Percentiles rank a stretch among this genome's conserved stretches.
These are phyloP conservation scores for Oryza punctata DNA, from an alignment of 176 grass and related monocot species.

Conservation along the genomic window DNA sequence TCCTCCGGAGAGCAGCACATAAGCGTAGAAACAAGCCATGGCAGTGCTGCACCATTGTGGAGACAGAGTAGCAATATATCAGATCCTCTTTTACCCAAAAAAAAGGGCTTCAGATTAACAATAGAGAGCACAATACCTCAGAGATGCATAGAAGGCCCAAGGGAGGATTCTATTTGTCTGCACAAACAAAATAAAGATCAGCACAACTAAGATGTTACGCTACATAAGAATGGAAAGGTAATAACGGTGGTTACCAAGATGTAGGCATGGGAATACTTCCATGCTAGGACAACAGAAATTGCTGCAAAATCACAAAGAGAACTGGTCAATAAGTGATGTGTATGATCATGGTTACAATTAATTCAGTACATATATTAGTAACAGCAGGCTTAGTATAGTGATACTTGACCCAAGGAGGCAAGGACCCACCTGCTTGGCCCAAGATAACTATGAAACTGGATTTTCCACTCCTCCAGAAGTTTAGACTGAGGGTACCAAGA, in stretches of 20 bases:
- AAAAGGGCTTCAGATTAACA: not conserved
- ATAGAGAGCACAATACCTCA: constrained; percentile 47
- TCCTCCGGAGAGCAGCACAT: constrained; percentile 60
- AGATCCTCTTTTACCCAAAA: not conserved
- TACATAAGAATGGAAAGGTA: not conserved
- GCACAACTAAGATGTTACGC: not conserved
- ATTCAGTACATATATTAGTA: not conserved
- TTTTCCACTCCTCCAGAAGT: constrained; percentile 63
- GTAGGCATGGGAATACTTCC: constrained; percentile 68
- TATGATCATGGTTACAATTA: not conserved
- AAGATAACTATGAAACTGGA: constrained; percentile 63
- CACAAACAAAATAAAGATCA: constrained; percentile 35
- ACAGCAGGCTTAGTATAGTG: not conserved
- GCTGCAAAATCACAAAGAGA: constrained; percentile 37
- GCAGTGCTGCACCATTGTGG: constrained; percentile 45
- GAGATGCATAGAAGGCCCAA: constrained; percentile 61
- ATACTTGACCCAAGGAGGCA: constrained; percentile 2
- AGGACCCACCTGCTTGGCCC: constrained; percentile 59
- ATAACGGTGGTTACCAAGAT: constrained; percentile 45
- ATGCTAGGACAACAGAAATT: constrained; percentile 52
- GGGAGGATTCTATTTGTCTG: constrained; percentile 69
- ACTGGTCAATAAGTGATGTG: not conserved
- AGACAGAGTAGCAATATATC: not conserved
- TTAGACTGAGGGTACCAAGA: constrained; percentile 61
- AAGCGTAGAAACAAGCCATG: constrained; percentile 57